Percentiles rank a stretch among this genome's conserved stretches.
These are phyloP conservation scores for Penium margaritaceum DNA, from an alignment of 139 green algal genomes.

Conservation along the genomic window DNA sequence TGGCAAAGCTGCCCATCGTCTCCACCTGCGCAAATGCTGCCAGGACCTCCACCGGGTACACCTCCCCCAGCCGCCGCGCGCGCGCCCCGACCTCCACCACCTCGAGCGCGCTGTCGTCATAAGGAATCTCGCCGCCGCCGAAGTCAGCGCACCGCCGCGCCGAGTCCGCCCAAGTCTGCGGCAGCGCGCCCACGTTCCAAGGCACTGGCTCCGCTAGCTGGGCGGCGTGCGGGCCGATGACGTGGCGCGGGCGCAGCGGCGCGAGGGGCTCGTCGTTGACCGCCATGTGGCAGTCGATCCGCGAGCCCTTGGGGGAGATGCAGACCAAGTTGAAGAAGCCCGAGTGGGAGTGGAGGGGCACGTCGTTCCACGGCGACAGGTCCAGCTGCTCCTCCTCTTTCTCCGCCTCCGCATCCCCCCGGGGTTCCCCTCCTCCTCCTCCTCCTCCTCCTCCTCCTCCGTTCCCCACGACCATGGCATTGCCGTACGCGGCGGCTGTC, in stretches of 20 bases:
- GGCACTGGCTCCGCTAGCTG: slow-evolving; percentile 86
- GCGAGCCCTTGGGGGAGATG: slow-evolving; percentile 89
- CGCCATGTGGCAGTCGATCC: slow-evolving; percentile 94
- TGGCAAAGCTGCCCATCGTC: too few relatives aligned
- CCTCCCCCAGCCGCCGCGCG: slow-evolving; percentile 67
- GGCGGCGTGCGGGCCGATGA: neutral
- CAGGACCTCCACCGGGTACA: slow-evolving; percentile 70
- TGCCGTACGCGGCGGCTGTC: too few relatives aligned
- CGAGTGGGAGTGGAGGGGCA: slow-evolving; percentile 77
- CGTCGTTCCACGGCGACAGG: slow-evolving; percentile 92
- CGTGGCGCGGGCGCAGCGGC: slow-evolving; percentile 48
- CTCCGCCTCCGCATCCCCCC: too few relatives aligned
- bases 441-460: too few relatives aligned
- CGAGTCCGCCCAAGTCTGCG: slow-evolving; percentile 91
- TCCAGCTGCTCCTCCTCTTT: too few relatives aligned
- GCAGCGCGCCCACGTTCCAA: slow-evolving; percentile 98
- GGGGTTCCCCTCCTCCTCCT: too few relatives aligned
- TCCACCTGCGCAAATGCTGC: slow-evolving; percentile 68
- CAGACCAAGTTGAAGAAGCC: slow-evolving; percentile 86
- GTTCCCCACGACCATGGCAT: too few relatives aligned
- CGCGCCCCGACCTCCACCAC: slow-evolving; percentile 62
- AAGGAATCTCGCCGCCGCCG: slow-evolving; percentile 29
- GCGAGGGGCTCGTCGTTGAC: slow-evolving; percentile 83
- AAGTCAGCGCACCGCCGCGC: slow-evolving; percentile 61
- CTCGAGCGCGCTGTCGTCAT: slow-evolving; percentile 30